Evolutionary conservation across 2,329 filamentous ascomycete species (phyloP).

Genomic region (Arthrinium puccinioides): DNA sequence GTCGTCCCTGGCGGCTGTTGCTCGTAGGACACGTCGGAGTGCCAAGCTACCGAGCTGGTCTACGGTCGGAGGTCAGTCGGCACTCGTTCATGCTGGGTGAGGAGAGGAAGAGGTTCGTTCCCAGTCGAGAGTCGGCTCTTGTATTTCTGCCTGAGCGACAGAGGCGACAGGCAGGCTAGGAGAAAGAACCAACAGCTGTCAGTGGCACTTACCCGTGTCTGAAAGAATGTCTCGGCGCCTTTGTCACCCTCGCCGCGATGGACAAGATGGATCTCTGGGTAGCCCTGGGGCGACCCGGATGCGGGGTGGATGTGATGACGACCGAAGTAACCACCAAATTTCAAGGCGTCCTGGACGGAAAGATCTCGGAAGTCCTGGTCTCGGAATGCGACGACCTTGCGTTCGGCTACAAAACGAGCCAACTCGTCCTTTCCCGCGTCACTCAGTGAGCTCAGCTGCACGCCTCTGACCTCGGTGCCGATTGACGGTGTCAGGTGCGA

Average conservation of each 20-base stretch:
- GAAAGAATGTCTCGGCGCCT: conserved; percentile 51
- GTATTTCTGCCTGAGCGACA: too few relatives aligned
- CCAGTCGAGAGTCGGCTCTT: too few relatives aligned
- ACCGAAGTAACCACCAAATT: conserved; percentile 70
- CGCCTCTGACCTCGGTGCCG: conserved; percentile 62
- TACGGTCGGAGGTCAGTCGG: too few relatives aligned
- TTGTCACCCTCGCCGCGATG: conserved; percentile 64
- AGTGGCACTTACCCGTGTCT: too few relatives aligned
- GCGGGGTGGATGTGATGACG: conserved; percentile 77
- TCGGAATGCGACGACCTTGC: conserved; percentile 73
- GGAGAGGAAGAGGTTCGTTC: too few relatives aligned
- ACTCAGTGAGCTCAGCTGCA: conserved; percentile 64
- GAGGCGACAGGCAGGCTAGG: too few relatives aligned
- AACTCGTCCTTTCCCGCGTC: conserved; percentile 69
- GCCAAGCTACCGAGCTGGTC: conserved; percentile 81
- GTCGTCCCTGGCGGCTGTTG: conserved; percentile 83
- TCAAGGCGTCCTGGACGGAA: conserved; percentile 61
- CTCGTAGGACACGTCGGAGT: conserved; percentile 85
- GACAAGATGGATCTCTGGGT: conserved; percentile 71
- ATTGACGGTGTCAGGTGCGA: conserved; percentile 65
- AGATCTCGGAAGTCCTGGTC: conserved; percentile 67
- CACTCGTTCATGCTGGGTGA: too few relatives aligned
- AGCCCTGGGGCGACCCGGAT: conserved; percentile 64
- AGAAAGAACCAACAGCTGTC: too few relatives aligned
- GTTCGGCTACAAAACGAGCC: conserved; percentile 66